Evolutionary conservation across 257 asterid genomes (phyloP).

Genomic region (Capsicum baccatum): DNA sequence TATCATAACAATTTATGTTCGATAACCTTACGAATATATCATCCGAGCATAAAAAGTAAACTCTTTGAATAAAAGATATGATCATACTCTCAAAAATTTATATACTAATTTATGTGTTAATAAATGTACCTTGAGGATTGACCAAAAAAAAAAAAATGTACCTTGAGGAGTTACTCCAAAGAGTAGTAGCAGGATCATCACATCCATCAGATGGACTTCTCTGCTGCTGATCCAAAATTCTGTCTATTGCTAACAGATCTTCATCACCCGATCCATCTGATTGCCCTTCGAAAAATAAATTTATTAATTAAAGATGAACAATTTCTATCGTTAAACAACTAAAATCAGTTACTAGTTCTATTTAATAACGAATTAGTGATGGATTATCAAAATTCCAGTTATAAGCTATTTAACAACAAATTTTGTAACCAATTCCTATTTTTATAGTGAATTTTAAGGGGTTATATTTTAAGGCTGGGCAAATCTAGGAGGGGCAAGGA

Average conservation of each 20-base stretch:
- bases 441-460: background rate
- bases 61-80: background rate
- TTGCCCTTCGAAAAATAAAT: constrained; percentile 44
- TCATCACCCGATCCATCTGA: constrained; percentile 78
- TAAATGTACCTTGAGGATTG: constrained; percentile 27
- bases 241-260: constrained; percentile 36
- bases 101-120: background rate
- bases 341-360: background rate
- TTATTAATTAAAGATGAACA: background rate
- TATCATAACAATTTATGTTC: background rate
- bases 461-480: no score
- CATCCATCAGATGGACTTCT: constrained; percentile 25
- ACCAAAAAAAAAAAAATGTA: background rate
- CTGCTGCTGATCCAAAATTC: constrained; percentile 21
- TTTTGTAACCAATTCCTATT: background rate
- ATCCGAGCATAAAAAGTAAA: background rate
- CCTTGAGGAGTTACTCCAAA: constrained; percentile 30
- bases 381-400: background rate
- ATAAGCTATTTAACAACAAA: background rate
- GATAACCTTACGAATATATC: background rate
- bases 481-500: no score
- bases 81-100: background rate
- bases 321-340: background rate
- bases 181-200: constrained; percentile 22
- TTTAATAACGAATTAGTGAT: background rate